Percentiles rank a stretch among this genome's conserved stretches.
These are phyloP conservation scores for Naematelia aurantialba DNA, from an alignment of 768 basidiomycete species.

Conservation along the genomic window DNA sequence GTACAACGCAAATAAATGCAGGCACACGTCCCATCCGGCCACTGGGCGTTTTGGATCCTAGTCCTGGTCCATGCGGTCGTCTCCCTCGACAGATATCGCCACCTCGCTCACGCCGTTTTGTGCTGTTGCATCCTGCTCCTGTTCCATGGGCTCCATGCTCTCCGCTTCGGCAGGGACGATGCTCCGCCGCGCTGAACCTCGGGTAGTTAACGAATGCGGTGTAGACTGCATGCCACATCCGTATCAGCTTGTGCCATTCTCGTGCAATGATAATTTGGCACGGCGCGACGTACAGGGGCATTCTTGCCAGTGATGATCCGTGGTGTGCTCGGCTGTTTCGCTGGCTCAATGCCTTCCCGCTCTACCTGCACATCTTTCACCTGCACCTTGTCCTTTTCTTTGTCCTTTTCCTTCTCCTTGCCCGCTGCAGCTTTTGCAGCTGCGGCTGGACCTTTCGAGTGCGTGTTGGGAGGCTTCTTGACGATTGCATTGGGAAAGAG, in stretches of 20 bases:
- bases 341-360: constrained; percentile 4
- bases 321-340: constrained; percentile 13
- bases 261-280: no score
- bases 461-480: constrained; percentile 38
- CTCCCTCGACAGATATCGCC: constrained; percentile 2
- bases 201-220: constrained; percentile 15
- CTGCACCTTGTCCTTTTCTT: background rate
- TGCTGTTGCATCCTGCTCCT: constrained; percentile 11
- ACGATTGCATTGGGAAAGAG: constrained; percentile 42
- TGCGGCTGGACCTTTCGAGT: constrained; percentile 22
- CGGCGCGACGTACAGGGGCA: constrained; percentile 22
- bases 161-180: constrained; percentile 11
- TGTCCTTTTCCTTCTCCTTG: background rate
- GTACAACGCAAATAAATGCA: no score
- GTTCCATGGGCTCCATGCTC: constrained; percentile 20
- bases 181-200: constrained; percentile 11
- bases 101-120: background rate
- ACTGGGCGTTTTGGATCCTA: no score
- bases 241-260: no score
- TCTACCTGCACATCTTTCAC: background rate
- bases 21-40: no score
- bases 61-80: constrained; percentile 10
- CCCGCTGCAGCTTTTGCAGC: background rate
- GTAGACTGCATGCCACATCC: constrained; percentile 8
- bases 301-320: constrained; percentile 27